These are phyloP conservation scores for Sarocladium brachiariae DNA, from an alignment of 2,329 filamentous ascomycete species.

Conservation along the genomic window DNA sequence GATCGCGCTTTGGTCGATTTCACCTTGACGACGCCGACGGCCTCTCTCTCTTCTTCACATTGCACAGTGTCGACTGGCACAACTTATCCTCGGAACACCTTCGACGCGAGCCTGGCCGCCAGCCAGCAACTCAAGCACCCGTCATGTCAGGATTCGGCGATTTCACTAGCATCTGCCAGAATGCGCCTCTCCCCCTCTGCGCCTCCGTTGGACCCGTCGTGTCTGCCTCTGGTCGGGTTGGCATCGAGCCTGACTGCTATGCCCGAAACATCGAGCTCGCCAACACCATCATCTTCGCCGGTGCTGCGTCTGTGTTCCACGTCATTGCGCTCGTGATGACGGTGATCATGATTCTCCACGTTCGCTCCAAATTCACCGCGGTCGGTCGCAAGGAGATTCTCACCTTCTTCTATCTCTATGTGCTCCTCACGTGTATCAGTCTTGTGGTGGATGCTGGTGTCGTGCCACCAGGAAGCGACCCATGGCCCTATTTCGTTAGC, in stretches of 20 bases:
- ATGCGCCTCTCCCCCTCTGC: slow-evolving; percentile 81
- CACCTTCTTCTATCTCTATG: slow-evolving; percentile 95
- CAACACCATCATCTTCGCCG: slow-evolving; percentile 98
- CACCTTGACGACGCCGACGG: neutral
- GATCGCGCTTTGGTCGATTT: too few relatives aligned
- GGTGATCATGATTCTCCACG: slow-evolving; percentile 93
- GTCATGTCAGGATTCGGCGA: slow-evolving; percentile 81
- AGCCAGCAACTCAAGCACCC: slow-evolving; percentile 10
- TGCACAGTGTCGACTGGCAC: too few relatives aligned
- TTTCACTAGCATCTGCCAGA: slow-evolving; percentile 79
- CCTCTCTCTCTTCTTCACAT: too few relatives aligned
- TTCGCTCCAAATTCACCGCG: slow-evolving; percentile 95
- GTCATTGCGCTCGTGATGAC: slow-evolving; percentile 89
- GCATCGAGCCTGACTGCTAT: slow-evolving; percentile 87
- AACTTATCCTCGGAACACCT: neutral
- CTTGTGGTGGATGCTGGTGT: slow-evolving; percentile 91
- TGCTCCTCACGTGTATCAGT: slow-evolving; percentile 81
- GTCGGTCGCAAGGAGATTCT: slow-evolving; percentile 72
- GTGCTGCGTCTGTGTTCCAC: slow-evolving; percentile 84
- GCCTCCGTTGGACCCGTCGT: slow-evolving; percentile 72
- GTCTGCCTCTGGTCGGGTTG: slow-evolving; percentile 58
- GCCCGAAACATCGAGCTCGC: slow-evolving; percentile 91
- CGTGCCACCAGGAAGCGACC: slow-evolving; percentile 69
- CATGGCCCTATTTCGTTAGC: slow-evolving; percentile 88
- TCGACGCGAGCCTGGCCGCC: neutral